Conservation (phyloP, 2,329 filamentous ascomycete genomes). For the Onygenales sp. region DNA sequence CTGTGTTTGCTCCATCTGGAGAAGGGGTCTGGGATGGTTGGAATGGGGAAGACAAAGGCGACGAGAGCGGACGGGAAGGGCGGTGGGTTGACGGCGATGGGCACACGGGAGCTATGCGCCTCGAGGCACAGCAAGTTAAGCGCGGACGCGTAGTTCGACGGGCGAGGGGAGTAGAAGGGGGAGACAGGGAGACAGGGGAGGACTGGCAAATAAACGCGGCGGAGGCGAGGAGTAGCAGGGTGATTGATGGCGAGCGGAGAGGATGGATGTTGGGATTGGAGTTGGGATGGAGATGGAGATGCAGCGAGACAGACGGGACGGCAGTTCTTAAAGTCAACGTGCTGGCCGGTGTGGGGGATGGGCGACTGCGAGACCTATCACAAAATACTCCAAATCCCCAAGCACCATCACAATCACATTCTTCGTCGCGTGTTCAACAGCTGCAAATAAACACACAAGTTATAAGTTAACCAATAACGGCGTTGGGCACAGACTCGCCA, state of each 20-base stretch:
- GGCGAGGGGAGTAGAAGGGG: background rate
- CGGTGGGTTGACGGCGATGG: background rate
- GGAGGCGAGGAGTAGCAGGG: too few relatives aligned
- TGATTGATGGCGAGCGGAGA: too few relatives aligned
- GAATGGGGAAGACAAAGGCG: background rate
- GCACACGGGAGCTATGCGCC: background rate
- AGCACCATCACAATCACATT: too few relatives aligned
- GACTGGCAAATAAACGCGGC: too few relatives aligned
- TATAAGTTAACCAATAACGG: background rate
- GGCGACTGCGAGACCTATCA: too few relatives aligned
- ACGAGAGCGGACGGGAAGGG: background rate
- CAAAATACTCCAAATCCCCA: too few relatives aligned
- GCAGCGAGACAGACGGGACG: too few relatives aligned
- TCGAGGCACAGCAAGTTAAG: background rate
- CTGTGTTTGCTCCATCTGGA: conserved; percentile 8
- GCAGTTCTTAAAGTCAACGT: too few relatives aligned
- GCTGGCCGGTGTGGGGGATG: too few relatives aligned
- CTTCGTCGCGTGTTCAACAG: background rate
- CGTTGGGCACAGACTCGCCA: background rate
- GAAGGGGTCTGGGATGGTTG: background rate
- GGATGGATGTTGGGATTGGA: too few relatives aligned
- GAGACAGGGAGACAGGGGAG: background rate
- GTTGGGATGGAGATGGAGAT: too few relatives aligned
- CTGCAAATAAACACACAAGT: too few relatives aligned
- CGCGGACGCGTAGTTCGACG: background rate